Conservation (phyloP, 2,329 filamentous ascomycete species). For the Ophiosphaerella herpotricha region DNA sequence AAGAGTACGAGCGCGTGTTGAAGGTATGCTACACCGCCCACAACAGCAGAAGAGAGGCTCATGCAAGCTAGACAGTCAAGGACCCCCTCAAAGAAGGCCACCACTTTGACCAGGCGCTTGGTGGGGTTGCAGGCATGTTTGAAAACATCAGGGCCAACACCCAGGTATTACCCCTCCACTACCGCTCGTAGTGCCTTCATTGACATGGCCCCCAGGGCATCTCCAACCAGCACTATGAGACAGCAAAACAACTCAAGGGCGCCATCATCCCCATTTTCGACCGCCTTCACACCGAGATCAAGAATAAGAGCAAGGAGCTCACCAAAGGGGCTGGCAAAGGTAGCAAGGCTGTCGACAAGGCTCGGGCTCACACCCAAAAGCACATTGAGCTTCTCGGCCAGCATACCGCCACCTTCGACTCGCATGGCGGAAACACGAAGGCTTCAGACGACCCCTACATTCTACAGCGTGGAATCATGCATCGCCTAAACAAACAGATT, state of each 20-base stretch:
- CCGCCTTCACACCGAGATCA: constrained; percentile 92
- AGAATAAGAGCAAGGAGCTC: constrained; percentile 92
- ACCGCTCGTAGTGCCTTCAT: background rate
- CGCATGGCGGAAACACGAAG: constrained; percentile 71
- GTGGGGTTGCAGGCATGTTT: constrained; percentile 86
- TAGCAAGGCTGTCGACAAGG: constrained; percentile 89
- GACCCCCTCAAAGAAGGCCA: constrained; percentile 85
- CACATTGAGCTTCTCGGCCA: constrained; percentile 93
- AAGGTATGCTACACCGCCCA: constrained; percentile 62
- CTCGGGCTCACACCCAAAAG: constrained; percentile 84
- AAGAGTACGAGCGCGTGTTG: constrained; percentile 92
- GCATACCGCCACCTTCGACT: constrained; percentile 79
- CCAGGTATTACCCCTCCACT: constrained; percentile 54
- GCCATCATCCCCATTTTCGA: constrained; percentile 87
- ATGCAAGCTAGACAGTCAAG: constrained; percentile 71
- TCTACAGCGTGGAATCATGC: constrained; percentile 76
- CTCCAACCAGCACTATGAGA: constrained; percentile 86
- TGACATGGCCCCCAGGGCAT: constrained; percentile 62
- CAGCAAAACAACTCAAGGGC: constrained; percentile 86
- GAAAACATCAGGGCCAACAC: constrained; percentile 94
- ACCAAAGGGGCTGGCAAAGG: constrained; percentile 78
- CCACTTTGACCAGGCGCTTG: constrained; percentile 90
- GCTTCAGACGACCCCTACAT: constrained; percentile 86
- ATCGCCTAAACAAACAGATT: constrained; percentile 88
- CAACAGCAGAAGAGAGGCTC: constrained; percentile 4